These are phyloP conservation scores for Gossypium herbaceum DNA, from an alignment of 345 rosid genomes.

Conservation along the genomic window DNA sequence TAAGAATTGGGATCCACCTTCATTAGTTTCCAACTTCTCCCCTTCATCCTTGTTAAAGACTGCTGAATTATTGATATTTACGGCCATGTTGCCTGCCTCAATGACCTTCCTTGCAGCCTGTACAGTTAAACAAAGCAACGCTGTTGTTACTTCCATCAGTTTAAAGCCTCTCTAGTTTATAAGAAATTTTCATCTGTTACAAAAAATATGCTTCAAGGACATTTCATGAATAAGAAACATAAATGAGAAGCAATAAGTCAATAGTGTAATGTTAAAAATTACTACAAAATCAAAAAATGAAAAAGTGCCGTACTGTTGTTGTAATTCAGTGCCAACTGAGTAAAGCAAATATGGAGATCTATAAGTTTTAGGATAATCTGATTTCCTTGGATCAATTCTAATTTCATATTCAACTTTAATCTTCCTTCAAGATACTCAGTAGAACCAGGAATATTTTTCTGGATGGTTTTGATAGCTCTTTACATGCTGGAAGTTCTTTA, in stretches of 20 bases:
- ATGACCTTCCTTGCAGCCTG: constrained; percentile 20
- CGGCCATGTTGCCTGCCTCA: constrained; percentile 4
- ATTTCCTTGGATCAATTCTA: not conserved
- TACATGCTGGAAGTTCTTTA: not conserved
- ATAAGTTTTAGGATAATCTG: constrained; percentile 6
- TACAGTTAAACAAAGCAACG: constrained; percentile 21
- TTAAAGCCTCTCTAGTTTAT: not conserved
- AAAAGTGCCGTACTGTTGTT: not conserved
- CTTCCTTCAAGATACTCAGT: constrained; percentile 7
- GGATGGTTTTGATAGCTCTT: constrained; percentile 4
- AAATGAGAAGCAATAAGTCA: not conserved
- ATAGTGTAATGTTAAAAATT: not conserved
- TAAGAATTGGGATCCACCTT: constrained; percentile 13
- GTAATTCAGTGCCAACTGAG: not conserved
- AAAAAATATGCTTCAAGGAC: not conserved
- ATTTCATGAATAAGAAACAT: not conserved
- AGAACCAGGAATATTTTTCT: not conserved
- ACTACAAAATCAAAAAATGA: not conserved
- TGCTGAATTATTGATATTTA: not conserved
- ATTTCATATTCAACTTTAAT: constrained; percentile 5
- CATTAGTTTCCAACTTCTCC: not conserved
- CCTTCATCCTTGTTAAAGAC: constrained; percentile 12
- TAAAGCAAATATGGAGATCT: constrained; percentile 2
- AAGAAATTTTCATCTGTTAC: not conserved
- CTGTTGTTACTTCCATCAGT: not conserved